Percentiles rank a stretch among this genome's conserved stretches.
These are phyloP conservation scores for Millerozyma miso DNA, from an alignment of 805 yeast species.

Conservation along the genomic window DNA sequence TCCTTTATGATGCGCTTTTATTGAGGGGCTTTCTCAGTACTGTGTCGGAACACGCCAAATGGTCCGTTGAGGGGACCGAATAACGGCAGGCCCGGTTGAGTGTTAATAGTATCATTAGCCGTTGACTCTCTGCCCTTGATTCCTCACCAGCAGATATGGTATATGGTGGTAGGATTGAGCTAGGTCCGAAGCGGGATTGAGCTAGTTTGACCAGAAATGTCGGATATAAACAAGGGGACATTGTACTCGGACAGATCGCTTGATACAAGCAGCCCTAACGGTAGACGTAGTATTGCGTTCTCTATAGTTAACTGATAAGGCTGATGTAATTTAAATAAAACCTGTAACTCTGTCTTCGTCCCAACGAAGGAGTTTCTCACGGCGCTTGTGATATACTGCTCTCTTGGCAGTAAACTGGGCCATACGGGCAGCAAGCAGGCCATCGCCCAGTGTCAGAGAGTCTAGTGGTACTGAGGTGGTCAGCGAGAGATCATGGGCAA, in stretches of 20 bases:
- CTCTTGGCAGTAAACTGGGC: constrained; percentile 11
- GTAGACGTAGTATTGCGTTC: no score
- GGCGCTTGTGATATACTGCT: constrained; percentile 28
- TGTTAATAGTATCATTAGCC: no score
- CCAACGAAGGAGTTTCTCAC: constrained; percentile 39
- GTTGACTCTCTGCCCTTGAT: no score
- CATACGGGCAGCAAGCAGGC: constrained; percentile 12
- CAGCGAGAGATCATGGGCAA: constrained; percentile 9
- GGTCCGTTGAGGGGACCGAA: background rate
- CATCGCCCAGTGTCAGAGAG: constrained; percentile 7
- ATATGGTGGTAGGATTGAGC: background rate
- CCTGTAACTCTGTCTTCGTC: constrained; percentile 42
- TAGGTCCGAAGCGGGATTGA: background rate
- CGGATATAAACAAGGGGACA: background rate
- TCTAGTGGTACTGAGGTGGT: constrained; percentile 6
- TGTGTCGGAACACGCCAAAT: background rate
- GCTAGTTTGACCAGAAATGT: background rate
- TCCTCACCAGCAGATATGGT: background rate
- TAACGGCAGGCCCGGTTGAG: background rate
- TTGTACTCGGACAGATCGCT: no score
- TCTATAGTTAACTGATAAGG: no score
- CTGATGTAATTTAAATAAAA: constrained; percentile 13
- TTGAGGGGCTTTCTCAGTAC: background rate
- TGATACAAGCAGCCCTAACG: no score
- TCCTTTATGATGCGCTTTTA: background rate